Base-by-base conservation (phyloP, 768 basidiomycete genomes). In the Ramaria sp. region DNA sequence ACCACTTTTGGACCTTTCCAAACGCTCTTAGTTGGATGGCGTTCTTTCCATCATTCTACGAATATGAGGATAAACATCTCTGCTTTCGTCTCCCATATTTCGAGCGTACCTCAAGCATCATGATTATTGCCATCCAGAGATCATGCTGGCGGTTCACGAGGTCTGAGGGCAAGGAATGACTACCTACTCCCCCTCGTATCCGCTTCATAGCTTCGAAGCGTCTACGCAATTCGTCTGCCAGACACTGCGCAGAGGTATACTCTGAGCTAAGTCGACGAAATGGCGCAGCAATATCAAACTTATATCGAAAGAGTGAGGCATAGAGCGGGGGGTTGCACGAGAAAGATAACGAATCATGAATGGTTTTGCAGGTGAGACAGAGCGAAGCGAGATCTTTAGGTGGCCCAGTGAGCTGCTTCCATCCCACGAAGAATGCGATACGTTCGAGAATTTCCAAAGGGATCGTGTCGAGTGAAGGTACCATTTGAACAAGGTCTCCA, bases 361-460 rank as follows among this genome's bases (percentile, higher is more conserved):
- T 69, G 39, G 65, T 69, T 52, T 72, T 77, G 67, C 75, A 81
- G 33, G 77, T 72, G 34, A 69, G 61, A 15, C 87, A 73, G 20
- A 91, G 70, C 11, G 83, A 71, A n/a, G 76, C 53, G 31, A 91
- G 70, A 34, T 72, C 72, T 1, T 78, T 71, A 15, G 84, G 86
- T 7, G 87, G 84, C 17, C 86, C 85, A 42, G 12, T 82, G 69
- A 31, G 46, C 41, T 56, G 61, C 4, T 75, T 64, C 3, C 80
- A 80, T 7, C 77, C 81, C 41, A 80, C 69, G 62, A 81, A 82
- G 65, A 78, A 83, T 1, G 87, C 87, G 62, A 94, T 83, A 51
- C 82, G 81, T 65, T 91, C 85, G 46, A 93, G 75, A 39, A 92
- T 76, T 69, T 92, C 91, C 59, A 78, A 79, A 13, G 90, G 90